These are phyloP conservation scores for Vigna reflexopilosa DNA, from an alignment of 306 rosid genomes.

Conservation along the genomic window DNA sequence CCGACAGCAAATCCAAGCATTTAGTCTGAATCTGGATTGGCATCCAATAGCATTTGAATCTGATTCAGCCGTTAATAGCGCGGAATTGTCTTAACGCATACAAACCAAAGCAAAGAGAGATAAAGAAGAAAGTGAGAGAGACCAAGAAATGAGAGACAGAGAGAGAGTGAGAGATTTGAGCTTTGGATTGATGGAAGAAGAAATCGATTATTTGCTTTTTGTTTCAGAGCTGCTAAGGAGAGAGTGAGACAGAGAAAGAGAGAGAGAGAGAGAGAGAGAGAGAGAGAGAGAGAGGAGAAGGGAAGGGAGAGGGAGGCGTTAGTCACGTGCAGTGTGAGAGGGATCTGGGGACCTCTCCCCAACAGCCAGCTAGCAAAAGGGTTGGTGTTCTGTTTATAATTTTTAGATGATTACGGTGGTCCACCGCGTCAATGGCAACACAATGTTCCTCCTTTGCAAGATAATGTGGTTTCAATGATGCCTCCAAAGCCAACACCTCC, in stretches of 20 bases:
- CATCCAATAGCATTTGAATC: conserved; percentile 57
- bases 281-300: conserved; percentile 25
- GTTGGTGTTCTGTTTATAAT: conserved; percentile 49
- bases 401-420: no score
- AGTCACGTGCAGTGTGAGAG: conserved; percentile 82
- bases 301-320: conserved; percentile 44
- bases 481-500: no score
- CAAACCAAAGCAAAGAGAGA: conserved; percentile 1
- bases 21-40: conserved; percentile 44
- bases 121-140: conserved; percentile 33
- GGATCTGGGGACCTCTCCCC: conserved; percentile 81
- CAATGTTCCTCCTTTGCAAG: no score
- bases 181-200: conserved; percentile 48
- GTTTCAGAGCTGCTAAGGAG: conserved; percentile 28
- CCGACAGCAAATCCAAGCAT: conserved; percentile 84
- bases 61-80: conserved; percentile 39
- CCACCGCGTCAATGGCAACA: no score
- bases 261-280: conserved; percentile 11
- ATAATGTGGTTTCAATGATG: no score
- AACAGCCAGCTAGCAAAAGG: conserved; percentile 96
- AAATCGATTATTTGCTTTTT: conserved; percentile 53
- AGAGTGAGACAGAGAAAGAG: conserved; percentile 10
- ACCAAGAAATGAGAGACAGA: conserved; percentile 34
- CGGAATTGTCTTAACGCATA: conserved; percentile 22
- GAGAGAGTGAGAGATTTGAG: conserved; percentile 54